A percentile compares a stretch with the other conserved stretches of the same genome.
These are phyloP conservation scores for Penicillium polonicum DNA, from an alignment of 2,329 filamentous ascomycete species.

Conservation along the genomic window DNA sequence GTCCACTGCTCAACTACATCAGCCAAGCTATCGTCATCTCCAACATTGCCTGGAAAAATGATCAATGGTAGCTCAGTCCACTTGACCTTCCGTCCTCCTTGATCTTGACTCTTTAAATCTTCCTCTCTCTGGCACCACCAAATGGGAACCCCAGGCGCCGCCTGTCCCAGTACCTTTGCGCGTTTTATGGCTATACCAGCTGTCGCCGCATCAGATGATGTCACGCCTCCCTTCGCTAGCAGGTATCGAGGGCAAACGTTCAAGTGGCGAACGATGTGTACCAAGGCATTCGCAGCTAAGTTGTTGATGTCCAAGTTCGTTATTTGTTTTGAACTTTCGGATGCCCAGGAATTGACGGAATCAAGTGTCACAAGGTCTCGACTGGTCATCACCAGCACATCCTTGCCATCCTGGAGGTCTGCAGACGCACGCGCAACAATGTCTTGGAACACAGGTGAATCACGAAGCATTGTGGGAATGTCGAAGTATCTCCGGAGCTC, in stretches of 20 bases:
- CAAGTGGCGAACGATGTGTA: background rate
- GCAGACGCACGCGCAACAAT: background rate
- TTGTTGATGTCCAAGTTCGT: conserved; percentile 3
- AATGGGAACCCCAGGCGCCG: background rate
- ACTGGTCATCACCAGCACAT: conserved; percentile 2
- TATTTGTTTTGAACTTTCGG: background rate
- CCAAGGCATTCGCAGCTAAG: background rate
- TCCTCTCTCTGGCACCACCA: background rate
- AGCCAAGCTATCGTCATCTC: background rate
- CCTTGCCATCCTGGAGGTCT: background rate
- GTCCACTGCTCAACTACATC: background rate
- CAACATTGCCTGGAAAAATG: background rate
- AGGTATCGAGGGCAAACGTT: background rate
- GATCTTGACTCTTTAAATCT: background rate
- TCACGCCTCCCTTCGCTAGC: background rate
- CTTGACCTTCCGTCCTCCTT: background rate
- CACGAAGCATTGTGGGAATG: background rate
- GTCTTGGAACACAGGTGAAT: background rate
- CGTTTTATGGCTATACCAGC: background rate
- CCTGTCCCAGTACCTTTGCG: background rate
- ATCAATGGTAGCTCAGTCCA: background rate
- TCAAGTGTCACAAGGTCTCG: conserved; percentile 1
- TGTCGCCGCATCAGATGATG: background rate
- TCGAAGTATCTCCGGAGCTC: background rate
- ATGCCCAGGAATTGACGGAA: background rate